A percentile compares a stretch with the other conserved stretches of the same genome.
phyloP scores from a whole-genome alignment of 345 rosid genomes.

The Citrus cavaleriei region DNA sequence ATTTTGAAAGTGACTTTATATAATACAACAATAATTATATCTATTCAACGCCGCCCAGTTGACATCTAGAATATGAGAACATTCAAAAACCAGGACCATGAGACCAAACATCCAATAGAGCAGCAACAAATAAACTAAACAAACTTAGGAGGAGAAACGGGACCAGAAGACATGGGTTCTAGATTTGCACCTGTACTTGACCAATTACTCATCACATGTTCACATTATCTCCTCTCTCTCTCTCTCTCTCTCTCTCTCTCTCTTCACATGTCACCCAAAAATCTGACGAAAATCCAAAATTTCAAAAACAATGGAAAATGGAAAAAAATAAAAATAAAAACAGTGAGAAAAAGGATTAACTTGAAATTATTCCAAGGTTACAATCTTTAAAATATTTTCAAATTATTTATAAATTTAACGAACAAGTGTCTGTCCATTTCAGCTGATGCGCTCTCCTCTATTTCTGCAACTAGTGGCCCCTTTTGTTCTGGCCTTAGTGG shows the following conservation, averaged over 20 bases:
- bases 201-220: neutral
- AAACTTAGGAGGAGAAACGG: neutral
- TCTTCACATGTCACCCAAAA: neutral
- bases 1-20: neutral
- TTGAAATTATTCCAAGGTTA: no score
- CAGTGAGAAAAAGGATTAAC: no score
- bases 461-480: conserved; percentile 15
- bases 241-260: no score
- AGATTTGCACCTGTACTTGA: neutral
- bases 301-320: neutral
- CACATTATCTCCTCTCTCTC: neutral
- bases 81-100: neutral
- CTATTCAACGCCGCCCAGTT: neutral
- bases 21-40: no score
- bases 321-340: neutral
- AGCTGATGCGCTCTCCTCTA: conserved; percentile 1
- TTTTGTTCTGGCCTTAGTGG: neutral
- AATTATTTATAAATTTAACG: neutral
- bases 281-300: neutral
- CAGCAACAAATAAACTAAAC: neutral
- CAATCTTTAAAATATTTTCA: no score
- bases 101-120: neutral
- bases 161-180: neutral
- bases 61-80: neutral
- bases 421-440: conserved; percentile 7